phyloP scores from a whole-genome alignment of 2,329 filamentous ascomycete species.

The Paraphoma sp. region DNA sequence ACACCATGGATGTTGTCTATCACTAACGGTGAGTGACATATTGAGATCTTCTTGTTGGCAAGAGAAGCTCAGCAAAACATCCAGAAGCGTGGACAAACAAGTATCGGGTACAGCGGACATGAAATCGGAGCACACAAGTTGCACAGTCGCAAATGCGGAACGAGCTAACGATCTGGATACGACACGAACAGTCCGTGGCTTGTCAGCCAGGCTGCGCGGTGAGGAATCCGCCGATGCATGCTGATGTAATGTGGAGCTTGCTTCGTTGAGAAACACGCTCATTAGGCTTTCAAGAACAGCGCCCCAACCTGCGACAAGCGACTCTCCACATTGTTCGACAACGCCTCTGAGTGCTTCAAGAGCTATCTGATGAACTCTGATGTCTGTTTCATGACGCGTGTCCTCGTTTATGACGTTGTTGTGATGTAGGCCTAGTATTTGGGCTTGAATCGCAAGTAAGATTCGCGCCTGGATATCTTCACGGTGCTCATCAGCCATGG shows the following conservation, averaged over 20 bases:
- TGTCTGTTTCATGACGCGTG: constrained; percentile 67
- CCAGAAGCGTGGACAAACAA: constrained; percentile 79
- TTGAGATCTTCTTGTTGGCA: constrained; percentile 92
- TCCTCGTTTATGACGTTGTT: constrained; percentile 60
- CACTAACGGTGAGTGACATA: constrained; percentile 82
- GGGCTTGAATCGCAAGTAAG: constrained; percentile 69
- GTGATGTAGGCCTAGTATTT: constrained; percentile 64
- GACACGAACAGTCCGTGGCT: constrained; percentile 29
- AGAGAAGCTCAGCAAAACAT: constrained; percentile 88
- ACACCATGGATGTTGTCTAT: not conserved
- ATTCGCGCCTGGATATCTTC: constrained; percentile 73
- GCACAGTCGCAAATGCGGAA: constrained; percentile 85
- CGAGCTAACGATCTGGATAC: constrained; percentile 78
- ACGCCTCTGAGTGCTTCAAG: constrained; percentile 82
- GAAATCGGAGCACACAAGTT: constrained; percentile 95
- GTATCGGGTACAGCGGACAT: constrained; percentile 72
- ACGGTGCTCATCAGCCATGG: constrained; percentile 54
- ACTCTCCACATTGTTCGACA: constrained; percentile 87
- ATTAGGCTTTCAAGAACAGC: constrained; percentile 84
- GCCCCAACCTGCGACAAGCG: constrained; percentile 82
- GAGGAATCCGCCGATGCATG: not conserved
- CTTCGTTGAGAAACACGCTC: constrained; percentile 68
- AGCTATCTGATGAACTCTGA: constrained; percentile 80
- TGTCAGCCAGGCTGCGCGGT: not conserved
- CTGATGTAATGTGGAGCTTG: not conserved